Evolutionary conservation across 768 basidiomycete genomes (phyloP), one percentile per base, ranked within the genome.

Genomic region (Auriscalpium orientale): DNA sequence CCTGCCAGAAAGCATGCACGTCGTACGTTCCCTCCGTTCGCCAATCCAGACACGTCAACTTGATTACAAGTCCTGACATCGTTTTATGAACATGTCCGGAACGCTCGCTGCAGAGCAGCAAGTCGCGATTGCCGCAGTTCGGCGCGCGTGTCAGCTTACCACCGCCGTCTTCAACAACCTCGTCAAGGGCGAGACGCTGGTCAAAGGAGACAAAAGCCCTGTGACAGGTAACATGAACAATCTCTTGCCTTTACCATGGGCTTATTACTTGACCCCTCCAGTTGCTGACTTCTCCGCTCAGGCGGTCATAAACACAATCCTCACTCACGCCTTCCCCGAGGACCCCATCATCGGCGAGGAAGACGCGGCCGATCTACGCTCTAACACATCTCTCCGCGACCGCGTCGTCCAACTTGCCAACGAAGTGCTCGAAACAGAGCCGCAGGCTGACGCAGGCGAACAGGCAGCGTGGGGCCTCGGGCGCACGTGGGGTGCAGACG

Each of bases 291-390:
- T 87, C 69, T 81, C 95, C 4, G 91, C 95, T 0, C 97, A 99
- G 67, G 91, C 95, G 0, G 82, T 98, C 44, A 85, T 99, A 64
- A 88, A 87, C 57, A 77, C 85, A 8, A 87, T 98, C 65, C 80
- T 99, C 37, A 67, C 71, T 15, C 73, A 74, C 12, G 83, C 85
- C 0, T 98, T 97, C 71, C 95, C 95, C 0, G 63, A 76, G 0
- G 94, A 98, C 70, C 81, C 81, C 9, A 91, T 98, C 66, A 86
- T 98, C 40, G 97, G 95, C 35, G 97, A 99, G 70, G 95, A 99
- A 70, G 92, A 97, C 68, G 86, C 95, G 0, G 75, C 81, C 0
- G 90, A 92, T 53, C 71, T 98, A 18, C 81, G 88, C 8, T 68
- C 65, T 2, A 79, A 76, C 3, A 63, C 58, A 9, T 64, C 61